Evolutionary conservation across 768 basidiomycete genomes (phyloP), one percentile per base, ranked within the genome.

Genomic region (Mycena olivaceomarginata): DNA sequence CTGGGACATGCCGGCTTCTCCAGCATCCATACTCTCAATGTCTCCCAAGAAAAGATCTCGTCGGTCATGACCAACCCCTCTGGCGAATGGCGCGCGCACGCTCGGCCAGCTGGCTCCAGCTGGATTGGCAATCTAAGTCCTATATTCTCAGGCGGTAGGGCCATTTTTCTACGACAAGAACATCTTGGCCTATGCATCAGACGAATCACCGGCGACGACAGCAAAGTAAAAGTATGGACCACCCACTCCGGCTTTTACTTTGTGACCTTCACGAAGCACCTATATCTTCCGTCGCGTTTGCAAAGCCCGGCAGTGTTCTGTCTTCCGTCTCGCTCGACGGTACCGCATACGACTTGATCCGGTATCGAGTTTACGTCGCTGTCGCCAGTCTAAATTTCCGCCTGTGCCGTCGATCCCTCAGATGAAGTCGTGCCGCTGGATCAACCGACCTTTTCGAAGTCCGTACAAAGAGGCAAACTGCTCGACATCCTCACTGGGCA

Each of bases 101-200:
- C 92, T 99, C 20, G 98, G 98, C 4, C 98, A 99, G 82, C 93
- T 99, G 98, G 98, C 99, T 86, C 4, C 98, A 99, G 82, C 93
- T 99, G 98, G 98, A 99, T 86, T 99, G 98, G 98, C 98, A 99
- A 85, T 96, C 95, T 53, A 98, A 99, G 84, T 96, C 95, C 18
- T 99, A 99, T 82, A 92, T 99, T 62, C 91, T 99, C 78, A 99
- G 99, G 85, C 98, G 99, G 84, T 98, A 99, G 85, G 98, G 98
- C 0, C 98, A 99, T 83, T 98, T 31, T 4, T 94, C 85, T 98
- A 95, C 85, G 98, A 98, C 85, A 98, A 99, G 95, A 99, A 99
- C 87, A 94, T 97, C 7, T 90, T 99, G 18, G 89, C 94, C 0
- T 99, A 97, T 85, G 94, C 97, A 0, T 91, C 95, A 10, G 98